These are phyloP conservation scores for Arachis hypogaea DNA, from an alignment of 306 rosid species.

Conservation along the genomic window DNA sequence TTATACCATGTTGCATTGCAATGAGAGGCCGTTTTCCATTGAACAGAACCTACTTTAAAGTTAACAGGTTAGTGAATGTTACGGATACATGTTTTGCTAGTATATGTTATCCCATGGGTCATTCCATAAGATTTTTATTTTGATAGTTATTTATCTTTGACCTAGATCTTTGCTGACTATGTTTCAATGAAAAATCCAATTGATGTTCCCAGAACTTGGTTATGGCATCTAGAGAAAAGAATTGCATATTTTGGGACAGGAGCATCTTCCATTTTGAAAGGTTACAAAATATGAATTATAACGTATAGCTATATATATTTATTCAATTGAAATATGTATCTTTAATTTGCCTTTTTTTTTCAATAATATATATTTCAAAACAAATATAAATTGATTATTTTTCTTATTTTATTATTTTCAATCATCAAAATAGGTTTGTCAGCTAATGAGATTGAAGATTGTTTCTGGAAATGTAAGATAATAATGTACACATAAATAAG, in stretches of 20 bases:
- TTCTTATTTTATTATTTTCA: not conserved
- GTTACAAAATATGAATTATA: slow-evolving; percentile 2
- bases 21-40: slow-evolving; percentile 63
- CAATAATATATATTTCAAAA: not conserved
- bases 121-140: not conserved
- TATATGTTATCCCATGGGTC: too few species aligned
- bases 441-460: not conserved
- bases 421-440: slow-evolving; percentile 44
- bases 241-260: slow-evolving; percentile 58
- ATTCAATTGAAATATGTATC: too few species aligned
- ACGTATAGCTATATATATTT: too few species aligned
- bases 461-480: slow-evolving; percentile 55
- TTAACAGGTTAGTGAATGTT: slow-evolving; percentile 55
- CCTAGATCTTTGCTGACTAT: slow-evolving; percentile 64
- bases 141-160: not conserved
- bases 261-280: slow-evolving; percentile 47
- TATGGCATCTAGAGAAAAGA: slow-evolving; percentile 46
- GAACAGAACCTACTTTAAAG: slow-evolving; percentile 81
- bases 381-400: not conserved
- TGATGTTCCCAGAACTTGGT: slow-evolving; percentile 50
- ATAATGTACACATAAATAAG: not conserved
- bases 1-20: slow-evolving; percentile 72
- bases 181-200: slow-evolving; percentile 60
- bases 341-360: too few species aligned
- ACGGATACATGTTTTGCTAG: not conserved